Conservation (phyloP, 177 flowering plant species). For the Vitis hybrid region DNA sequence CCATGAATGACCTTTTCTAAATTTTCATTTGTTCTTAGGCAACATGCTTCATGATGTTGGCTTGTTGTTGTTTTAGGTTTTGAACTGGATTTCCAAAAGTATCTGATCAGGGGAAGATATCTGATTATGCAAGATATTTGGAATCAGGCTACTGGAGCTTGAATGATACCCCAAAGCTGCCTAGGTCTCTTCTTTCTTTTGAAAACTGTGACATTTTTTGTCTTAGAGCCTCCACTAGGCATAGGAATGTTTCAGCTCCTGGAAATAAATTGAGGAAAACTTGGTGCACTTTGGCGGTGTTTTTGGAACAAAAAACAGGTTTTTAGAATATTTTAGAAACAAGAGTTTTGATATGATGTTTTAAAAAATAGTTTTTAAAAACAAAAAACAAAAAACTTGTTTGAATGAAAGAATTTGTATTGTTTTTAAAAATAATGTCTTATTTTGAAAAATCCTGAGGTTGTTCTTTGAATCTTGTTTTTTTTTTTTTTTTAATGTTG, state of each 20-base stretch:
- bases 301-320: too few species aligned
- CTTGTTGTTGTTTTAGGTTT: conserved; percentile 23
- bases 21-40: not conserved
- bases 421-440: too few species aligned
- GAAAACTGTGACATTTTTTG: conserved; percentile 30
- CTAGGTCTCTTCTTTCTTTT: conserved; percentile 56
- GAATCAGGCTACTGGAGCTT: conserved; percentile 49
- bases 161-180: conserved; percentile 38
- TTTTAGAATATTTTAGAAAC: too few species aligned
- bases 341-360: too few species aligned
- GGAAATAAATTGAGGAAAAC: too few species aligned
- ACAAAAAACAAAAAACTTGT: too few species aligned
- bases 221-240: conserved; percentile 30
- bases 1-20: not conserved
- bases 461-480: too few species aligned
- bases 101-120: conserved; percentile 2
- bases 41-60: conserved; percentile 30
- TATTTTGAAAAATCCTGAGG: too few species aligned
- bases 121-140: conserved; percentile 10
- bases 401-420: too few species aligned
- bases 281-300: too few species aligned
- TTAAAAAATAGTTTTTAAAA: too few species aligned
- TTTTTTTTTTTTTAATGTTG: too few species aligned
- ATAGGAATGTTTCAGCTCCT: conserved; percentile 39
- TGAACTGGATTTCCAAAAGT: conserved; percentile 28